Conservation (phyloP, 2,329 filamentous ascomycete species). For the Colletotrichum horii region DNA sequence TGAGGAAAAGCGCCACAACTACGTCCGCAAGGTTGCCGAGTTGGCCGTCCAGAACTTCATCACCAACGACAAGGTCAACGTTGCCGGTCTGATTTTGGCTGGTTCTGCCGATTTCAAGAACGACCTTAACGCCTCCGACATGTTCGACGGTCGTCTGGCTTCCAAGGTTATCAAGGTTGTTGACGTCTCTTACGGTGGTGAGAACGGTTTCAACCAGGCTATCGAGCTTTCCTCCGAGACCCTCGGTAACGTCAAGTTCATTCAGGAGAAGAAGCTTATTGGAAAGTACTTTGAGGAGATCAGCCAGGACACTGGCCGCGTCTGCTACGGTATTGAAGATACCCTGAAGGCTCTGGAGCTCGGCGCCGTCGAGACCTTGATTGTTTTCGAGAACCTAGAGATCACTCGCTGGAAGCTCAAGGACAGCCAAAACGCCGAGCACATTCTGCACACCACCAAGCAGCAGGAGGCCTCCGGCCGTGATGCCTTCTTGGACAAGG, state of each 20-base stretch:
- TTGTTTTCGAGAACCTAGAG: constrained; percentile 97
- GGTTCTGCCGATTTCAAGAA: constrained; percentile 99
- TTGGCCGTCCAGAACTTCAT: constrained; percentile 99
- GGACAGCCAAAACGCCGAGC: constrained; percentile 72
- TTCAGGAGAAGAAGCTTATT: constrained; percentile 99
- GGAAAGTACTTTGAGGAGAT: constrained; percentile 99
- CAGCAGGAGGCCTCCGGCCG: constrained; percentile 77
- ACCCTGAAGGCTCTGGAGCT: constrained; percentile 96
- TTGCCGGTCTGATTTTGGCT: constrained; percentile 91
- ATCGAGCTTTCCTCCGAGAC: constrained; percentile 96
- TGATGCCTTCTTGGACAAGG: constrained; percentile 90
- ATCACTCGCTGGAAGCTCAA: constrained; percentile 92
- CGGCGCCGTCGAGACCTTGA: constrained; percentile 91
- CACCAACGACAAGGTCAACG: constrained; percentile 97
- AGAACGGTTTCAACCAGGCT: constrained; percentile 99
- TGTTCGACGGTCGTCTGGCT: constrained; percentile 92
- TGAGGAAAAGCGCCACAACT: constrained; percentile 99
- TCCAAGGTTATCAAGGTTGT: constrained; percentile 99
- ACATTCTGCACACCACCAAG: constrained; percentile 88
- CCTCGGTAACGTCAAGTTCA: constrained; percentile 98
- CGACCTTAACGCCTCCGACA: constrained; percentile 94
- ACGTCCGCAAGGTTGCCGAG: constrained; percentile 98
- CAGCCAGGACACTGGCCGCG: constrained; percentile 93
- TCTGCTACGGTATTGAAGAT: constrained; percentile 98
- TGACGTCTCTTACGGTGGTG: constrained; percentile 97